These are phyloP conservation scores for Sequoiadendron giganteum DNA, from an alignment of 75 land plant genomes.

Conservation along the genomic window DNA sequence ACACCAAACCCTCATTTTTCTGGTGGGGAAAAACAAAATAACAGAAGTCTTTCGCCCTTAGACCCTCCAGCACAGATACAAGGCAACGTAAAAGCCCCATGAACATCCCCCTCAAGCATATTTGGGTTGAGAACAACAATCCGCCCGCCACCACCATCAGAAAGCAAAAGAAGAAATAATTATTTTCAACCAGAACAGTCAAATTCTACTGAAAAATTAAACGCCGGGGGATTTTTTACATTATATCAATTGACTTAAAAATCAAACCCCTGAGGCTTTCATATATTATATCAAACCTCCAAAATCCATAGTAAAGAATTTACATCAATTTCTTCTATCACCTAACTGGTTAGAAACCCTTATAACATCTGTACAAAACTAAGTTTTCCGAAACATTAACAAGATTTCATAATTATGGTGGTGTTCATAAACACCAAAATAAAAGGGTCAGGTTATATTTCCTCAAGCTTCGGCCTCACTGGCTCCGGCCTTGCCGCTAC, in stretches of 20 bases:
- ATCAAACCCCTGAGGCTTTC: not conserved
- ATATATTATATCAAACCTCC: not conserved
- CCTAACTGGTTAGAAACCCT: not conserved
- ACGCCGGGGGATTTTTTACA: not conserved
- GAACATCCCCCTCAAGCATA: too few relatives aligned
- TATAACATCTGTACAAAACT: not conserved
- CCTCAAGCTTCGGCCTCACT: not conserved
- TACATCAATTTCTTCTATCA: not conserved
- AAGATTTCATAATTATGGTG: not conserved
- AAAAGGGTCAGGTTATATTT: not conserved
- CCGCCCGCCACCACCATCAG: too few relatives aligned
- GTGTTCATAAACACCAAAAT: slow-evolving; percentile 13
- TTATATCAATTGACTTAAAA: not conserved
- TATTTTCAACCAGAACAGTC: too few relatives aligned
- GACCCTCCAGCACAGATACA: too few relatives aligned
- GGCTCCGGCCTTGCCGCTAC: not conserved
- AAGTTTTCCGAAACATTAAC: not conserved
- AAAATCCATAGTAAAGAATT: not conserved
- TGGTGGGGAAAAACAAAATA: too few relatives aligned
- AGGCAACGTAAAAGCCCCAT: too few relatives aligned
- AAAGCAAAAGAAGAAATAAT: too few relatives aligned
- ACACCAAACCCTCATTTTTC: too few relatives aligned
- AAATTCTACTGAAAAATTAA: too few relatives aligned
- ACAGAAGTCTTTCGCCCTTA: too few relatives aligned
- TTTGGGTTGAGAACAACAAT: too few relatives aligned